A percentile compares a stretch with the other conserved stretches of the same genome.
These are phyloP conservation scores for Zychaea mexicana DNA, from an alignment of 371 early-diverging fungal species.

Conservation along the genomic window DNA sequence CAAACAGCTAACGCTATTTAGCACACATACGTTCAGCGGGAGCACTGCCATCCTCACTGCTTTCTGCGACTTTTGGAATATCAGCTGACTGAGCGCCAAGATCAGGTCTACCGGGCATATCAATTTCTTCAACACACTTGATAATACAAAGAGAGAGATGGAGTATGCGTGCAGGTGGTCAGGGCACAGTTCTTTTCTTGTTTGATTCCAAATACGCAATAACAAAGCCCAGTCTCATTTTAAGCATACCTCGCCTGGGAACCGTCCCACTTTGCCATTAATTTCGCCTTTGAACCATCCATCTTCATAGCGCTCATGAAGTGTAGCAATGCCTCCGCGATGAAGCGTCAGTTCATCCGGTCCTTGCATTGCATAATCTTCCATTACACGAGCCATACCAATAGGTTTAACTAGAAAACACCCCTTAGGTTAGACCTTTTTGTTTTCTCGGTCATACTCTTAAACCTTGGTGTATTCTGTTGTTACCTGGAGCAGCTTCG, in stretches of 20 bases:
- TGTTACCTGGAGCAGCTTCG: not conserved
- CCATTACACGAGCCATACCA: constrained; percentile 63
- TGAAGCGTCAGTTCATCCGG: constrained; percentile 68
- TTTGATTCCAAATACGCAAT: too few relatives aligned
- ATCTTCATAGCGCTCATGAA: constrained; percentile 63
- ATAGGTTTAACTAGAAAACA: constrained; percentile 29
- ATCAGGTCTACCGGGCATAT: constrained; percentile 53
- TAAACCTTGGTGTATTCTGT: constrained; percentile 1
- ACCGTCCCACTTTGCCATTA: constrained; percentile 68
- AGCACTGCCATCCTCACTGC: constrained; percentile 21
- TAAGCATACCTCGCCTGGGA: constrained; percentile 70
- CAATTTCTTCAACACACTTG: constrained; percentile 38
- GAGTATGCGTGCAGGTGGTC: not conserved
- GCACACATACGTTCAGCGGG: constrained; percentile 19
- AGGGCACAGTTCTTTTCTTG: not conserved
- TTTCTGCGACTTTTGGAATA: constrained; percentile 11
- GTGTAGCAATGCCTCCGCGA: constrained; percentile 66
- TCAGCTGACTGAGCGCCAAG: constrained; percentile 29
- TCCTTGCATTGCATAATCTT: constrained; percentile 71
- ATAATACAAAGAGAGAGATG: not conserved
- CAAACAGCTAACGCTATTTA: not conserved
- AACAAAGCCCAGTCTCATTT: too few relatives aligned
- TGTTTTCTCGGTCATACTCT: not conserved
- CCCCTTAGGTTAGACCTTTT: not conserved
- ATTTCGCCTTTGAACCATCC: constrained; percentile 76